phyloP scores from a whole-genome alignment of 2,329 filamentous ascomycete species.

The Aspergillus clavatus region DNA sequence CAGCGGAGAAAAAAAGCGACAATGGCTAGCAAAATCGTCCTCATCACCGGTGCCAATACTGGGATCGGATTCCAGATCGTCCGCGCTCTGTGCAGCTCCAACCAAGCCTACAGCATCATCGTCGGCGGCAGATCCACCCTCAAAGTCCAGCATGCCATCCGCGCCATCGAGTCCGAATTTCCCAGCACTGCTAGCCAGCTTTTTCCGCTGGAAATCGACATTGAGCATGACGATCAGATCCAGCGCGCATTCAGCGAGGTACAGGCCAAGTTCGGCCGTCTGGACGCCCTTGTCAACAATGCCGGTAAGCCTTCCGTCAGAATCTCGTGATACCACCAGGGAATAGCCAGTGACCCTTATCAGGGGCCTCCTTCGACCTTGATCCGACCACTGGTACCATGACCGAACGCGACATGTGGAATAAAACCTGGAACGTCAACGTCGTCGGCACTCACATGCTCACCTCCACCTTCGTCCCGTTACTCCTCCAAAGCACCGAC shows the following conservation, averaged over 20 bases:
- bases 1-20: too few species aligned
- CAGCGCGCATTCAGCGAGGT: slow-evolving; percentile 43
- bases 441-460: slow-evolving; percentile 46
- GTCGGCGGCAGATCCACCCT: slow-evolving; percentile 50
- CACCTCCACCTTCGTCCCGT: slow-evolving; percentile 47
- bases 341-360: too few species aligned
- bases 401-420: slow-evolving; percentile 39
- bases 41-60: slow-evolving; percentile 59
- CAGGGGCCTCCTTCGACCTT: slow-evolving; percentile 2
- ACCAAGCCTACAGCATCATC: slow-evolving; percentile 50
- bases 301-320: slow-evolving; percentile 41
- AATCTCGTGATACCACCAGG: too few species aligned
- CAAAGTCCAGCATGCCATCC: slow-evolving; percentile 49
- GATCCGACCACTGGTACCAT: neutral
- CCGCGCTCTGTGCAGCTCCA: slow-evolving; percentile 49
- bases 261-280: slow-evolving; percentile 36
- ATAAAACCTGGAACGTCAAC: slow-evolving; percentile 49
- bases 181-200: slow-evolving; percentile 41
- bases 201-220: slow-evolving; percentile 49
- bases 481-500: slow-evolving; percentile 44
- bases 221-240: slow-evolving; percentile 52
- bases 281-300: slow-evolving; percentile 57
- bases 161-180: slow-evolving; percentile 38
- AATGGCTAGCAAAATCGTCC: slow-evolving; percentile 34
- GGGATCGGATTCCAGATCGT: slow-evolving; percentile 58